Evolutionary conservation across 441 rosid species (phyloP), one percentile per base, ranked within the genome.

Genomic region (Bruguiera hainesii): DNA sequence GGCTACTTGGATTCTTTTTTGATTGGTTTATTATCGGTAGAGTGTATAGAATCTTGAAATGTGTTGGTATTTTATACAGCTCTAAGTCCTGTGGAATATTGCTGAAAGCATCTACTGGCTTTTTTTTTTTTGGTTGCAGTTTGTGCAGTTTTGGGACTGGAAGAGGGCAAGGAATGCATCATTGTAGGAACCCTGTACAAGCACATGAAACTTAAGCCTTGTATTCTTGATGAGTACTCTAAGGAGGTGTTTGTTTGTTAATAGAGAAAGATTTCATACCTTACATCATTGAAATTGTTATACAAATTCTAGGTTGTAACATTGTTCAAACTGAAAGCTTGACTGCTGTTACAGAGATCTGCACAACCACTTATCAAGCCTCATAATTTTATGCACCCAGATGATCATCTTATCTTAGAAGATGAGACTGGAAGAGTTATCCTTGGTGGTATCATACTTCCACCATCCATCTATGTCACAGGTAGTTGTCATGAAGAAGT

Each of bases 381-480:
- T 72, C 95, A 82, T 70, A 92, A 88, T 83, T 95, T 91, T 74
- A 66, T 86, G 86, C 91, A 90, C 67, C 80, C 81, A 8, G 91
- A 89, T 83, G 99, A 95, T 81, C 65, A 80, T 78, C 74, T 95
- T 76, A 75, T 90, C 66, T 74, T 95, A 73, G 99, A 95, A 89
- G 99, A 92, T 71, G 99, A 95, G 79, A 90, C 96, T 72, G 99
- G 97, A 20, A 82, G 98, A 80, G 98, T 92, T 67, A 85, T 87
- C 76, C 96, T 90, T 60, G 75, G 88, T 0, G 95, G 98, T n/a
- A 63, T 81, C 66, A 52, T 53, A 55, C 87, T 88, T 74, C 76
- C 83, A 63, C 89, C 90, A 56, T 79, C 91, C 1, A 64, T 73
- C 30, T 91, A 83, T 75, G 94, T 94, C 20, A 91, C 99, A 79